Percentiles rank a stretch among this genome's conserved stretches.
Evolutionary conservation across 1,139 yeast species (phyloP).

Genomic region (Yamadazyma atmosphaerica): DNA sequence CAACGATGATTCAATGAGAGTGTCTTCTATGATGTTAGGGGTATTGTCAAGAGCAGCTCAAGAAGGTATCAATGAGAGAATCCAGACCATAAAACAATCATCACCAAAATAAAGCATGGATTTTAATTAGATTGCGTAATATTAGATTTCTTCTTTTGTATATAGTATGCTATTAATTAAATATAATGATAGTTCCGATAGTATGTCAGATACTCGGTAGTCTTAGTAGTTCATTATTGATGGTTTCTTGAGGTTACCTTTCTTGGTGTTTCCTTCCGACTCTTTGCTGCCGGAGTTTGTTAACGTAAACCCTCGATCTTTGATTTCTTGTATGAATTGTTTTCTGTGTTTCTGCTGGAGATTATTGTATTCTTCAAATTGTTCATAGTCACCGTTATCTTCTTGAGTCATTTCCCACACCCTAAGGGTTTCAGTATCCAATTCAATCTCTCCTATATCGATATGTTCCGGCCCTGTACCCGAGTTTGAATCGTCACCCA

Average conservation of each 20-base stretch:
- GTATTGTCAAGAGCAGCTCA: constrained; percentile 84
- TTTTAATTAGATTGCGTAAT: too few species aligned
- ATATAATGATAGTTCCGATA: too few species aligned
- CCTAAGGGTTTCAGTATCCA: constrained; percentile 13
- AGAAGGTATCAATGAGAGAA: constrained; percentile 65
- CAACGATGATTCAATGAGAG: constrained; percentile 88
- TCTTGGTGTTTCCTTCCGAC: too few species aligned
- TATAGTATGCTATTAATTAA: background rate
- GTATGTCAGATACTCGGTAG: too few species aligned
- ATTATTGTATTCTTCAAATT: constrained; percentile 12
- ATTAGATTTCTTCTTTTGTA: constrained; percentile 1
- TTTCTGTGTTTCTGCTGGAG: constrained; percentile 19
- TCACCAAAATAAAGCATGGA: too few species aligned
- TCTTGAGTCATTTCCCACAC: constrained; percentile 3
- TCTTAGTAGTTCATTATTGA: too few species aligned
- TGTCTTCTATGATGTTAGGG: constrained; percentile 77
- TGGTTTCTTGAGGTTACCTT: too few species aligned
- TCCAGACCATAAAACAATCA: constrained; percentile 29
- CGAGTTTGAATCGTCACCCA: too few species aligned
- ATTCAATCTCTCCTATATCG: constrained; percentile 9
- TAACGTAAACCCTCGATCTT: constrained; percentile 20
- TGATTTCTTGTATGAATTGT: constrained; percentile 25
- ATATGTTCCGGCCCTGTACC: too few species aligned
- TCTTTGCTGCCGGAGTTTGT: background rate
- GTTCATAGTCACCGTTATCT: constrained; percentile 3